These are phyloP conservation scores for Phytophthora constricta DNA, from an alignment of 352 stramenopile species.

Conservation along the genomic window DNA sequence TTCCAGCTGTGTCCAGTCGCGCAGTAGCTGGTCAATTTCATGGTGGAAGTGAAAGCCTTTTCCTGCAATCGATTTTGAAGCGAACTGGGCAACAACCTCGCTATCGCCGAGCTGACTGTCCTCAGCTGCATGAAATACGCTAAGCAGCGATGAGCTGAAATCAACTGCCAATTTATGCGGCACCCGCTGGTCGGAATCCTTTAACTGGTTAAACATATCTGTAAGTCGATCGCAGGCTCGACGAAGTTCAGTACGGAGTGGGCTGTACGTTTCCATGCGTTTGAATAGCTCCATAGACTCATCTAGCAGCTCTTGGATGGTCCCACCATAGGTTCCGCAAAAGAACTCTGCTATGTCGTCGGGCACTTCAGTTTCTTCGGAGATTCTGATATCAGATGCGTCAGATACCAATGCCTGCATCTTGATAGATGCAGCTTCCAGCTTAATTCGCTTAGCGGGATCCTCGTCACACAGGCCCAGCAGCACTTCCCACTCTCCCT, in stretches of 20 bases:
- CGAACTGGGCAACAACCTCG: conserved; percentile 22
- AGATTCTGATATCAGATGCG: background rate
- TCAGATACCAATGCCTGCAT: conserved; percentile 20
- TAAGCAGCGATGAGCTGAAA: conserved; percentile 25
- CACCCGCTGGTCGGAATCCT: conserved; percentile 10
- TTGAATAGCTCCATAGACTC: conserved; percentile 3
- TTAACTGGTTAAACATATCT: conserved; percentile 22
- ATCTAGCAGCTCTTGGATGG: conserved; percentile 13
- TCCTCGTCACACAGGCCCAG: conserved; percentile 21
- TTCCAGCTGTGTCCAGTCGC: conserved; percentile 19
- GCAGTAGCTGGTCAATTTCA: conserved; percentile 27
- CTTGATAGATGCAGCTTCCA: conserved; percentile 30
- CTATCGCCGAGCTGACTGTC: background rate
- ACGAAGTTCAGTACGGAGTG: background rate
- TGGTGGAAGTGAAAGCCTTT: conserved; percentile 34
- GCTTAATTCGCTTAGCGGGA: conserved; percentile 16
- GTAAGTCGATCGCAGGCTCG: conserved; percentile 25
- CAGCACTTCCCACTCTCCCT: conserved; percentile 31
- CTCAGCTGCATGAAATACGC: conserved; percentile 17
- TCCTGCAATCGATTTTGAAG: conserved; percentile 25
- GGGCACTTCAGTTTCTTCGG: background rate
- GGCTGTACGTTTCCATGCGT: background rate
- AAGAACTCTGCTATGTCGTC: conserved; percentile 18
- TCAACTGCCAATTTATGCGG: conserved; percentile 25
- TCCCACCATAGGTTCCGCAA: conserved; percentile 6